phyloP scores from a whole-genome alignment of 1,284 basidiomycete species.

The Ceratobasidium sp. region DNA sequence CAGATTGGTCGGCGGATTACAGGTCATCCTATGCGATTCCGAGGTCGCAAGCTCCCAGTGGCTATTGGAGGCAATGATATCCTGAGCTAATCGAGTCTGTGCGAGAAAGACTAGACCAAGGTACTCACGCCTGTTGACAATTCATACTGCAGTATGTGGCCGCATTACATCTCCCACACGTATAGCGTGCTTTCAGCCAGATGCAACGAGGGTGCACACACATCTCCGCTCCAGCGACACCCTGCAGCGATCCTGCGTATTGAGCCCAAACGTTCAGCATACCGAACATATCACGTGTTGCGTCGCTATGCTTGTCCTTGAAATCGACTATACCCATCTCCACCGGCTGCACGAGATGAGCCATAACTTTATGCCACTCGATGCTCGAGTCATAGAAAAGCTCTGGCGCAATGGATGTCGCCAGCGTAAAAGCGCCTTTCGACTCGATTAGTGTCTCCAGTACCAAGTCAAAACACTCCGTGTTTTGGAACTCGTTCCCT shows the following conservation, averaged over 20 bases:
- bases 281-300: too few relatives aligned
- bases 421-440: neutral
- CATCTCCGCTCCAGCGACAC: neutral
- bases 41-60: neutral
- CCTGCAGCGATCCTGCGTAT: neutral
- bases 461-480: too few relatives aligned
- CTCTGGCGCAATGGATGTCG: neutral
- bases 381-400: neutral
- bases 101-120: neutral
- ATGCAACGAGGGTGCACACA: constrained; percentile 13
- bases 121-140: constrained; percentile 16
- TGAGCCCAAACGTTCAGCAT: neutral
- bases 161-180: constrained; percentile 9
- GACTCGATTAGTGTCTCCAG: neutral
- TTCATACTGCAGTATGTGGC: neutral
- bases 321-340: neutral
- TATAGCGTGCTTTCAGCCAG: neutral
- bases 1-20: neutral
- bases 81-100: neutral
- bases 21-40: neutral
- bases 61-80: neutral
- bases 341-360: too few relatives aligned
- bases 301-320: neutral
- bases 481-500: neutral
- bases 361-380: neutral